Base-by-base conservation (phyloP, 1,284 basidiomycete genomes). In the Papiliotrema laurentii region DNA sequence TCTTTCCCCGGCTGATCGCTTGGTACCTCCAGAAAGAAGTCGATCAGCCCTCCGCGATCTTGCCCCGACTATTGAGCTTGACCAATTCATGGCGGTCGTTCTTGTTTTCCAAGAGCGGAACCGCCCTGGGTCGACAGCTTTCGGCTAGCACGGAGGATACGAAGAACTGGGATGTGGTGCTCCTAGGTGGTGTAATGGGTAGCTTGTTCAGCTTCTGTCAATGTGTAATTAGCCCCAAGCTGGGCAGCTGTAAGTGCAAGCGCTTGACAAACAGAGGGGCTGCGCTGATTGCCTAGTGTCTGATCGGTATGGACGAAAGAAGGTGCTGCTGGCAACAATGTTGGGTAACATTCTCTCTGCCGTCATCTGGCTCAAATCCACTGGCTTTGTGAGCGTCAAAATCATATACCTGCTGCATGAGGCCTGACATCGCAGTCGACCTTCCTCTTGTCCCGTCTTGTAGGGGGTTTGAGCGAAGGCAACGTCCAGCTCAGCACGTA, bases 321-420 rank as follows among this genome's bases (percentile, higher is more conserved):
- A 78, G 19, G 77, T 94, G 19, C 78, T 96, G 2, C 77, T 96
- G 34, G 64, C 83, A 25, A 87, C 85, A 0, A 93, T 96, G 91
- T 74, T 85, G 45, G 91, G 91, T n/a, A 96, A 96, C 65, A 83
- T 94, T 22, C 67, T 88, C 24, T 90, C 87, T 18, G 89, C 89
- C 3, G 56, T 86, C 54, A 85, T 89, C 37, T 96, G 91, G 91
- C 80, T 94, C 36, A 79, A 84, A 59, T 89, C 89, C 0, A 89
- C 88, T 1, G 83, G 84, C 0, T 96, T 94, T 47, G 74, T 68
- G 9, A 45, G 65, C 21, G 5, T 44, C 21, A 38, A 7, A 14
- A 33, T 22, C 26, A 35, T 13, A 26, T 33, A 4, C n/a, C n/a
- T n/a, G n/a, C n/a, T n/a, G n/a, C n/a, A 18, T 28, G n/a, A 9